Evolutionary conservation across 1,284 basidiomycete genomes (phyloP).

Genomic region (Xerocomus amazonicus): DNA sequence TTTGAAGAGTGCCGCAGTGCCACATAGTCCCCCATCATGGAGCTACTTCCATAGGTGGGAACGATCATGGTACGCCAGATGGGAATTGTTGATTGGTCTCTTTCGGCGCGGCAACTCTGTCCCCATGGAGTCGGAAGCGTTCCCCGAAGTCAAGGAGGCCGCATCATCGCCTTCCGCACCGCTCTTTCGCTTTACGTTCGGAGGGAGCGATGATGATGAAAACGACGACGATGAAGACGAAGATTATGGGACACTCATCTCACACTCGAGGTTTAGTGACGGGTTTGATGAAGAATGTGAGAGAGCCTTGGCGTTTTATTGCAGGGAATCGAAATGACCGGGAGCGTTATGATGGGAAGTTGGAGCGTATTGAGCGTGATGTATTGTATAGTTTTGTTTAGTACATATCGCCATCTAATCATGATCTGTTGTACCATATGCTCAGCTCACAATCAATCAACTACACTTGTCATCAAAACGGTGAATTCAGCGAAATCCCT

Average conservation of each 20-base stretch:
- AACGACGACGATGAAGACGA: conserved; percentile 14
- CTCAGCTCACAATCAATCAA: not conserved
- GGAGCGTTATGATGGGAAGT: conserved; percentile 3
- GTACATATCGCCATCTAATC: conserved; percentile 15
- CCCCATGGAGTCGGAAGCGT: not conserved
- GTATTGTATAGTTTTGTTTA: conserved; percentile 25
- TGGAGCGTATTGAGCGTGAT: not conserved
- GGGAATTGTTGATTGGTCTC: conserved; percentile 27
- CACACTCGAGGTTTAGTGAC: conserved; percentile 16
- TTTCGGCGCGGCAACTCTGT: conserved; percentile 7
- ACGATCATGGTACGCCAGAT: conserved; percentile 30
- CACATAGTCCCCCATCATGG: conserved; percentile 8
- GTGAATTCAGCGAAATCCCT: too few species aligned
- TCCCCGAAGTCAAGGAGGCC: not conserved
- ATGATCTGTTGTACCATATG: not conserved
- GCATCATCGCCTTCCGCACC: conserved; percentile 1
- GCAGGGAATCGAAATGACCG: conserved; percentile 8
- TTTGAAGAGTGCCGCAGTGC: not conserved
- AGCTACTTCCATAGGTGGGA: conserved; percentile 20
- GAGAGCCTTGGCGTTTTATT: conserved; percentile 28
- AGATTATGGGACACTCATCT: conserved; percentile 28
- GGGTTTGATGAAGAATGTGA: conserved; percentile 29
- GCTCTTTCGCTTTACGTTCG: conserved; percentile 12
- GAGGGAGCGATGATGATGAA: not conserved
- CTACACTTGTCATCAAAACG: too few species aligned